Evolutionary conservation across 805 yeast genomes (phyloP).

Genomic region (Priceomyces castillae): DNA sequence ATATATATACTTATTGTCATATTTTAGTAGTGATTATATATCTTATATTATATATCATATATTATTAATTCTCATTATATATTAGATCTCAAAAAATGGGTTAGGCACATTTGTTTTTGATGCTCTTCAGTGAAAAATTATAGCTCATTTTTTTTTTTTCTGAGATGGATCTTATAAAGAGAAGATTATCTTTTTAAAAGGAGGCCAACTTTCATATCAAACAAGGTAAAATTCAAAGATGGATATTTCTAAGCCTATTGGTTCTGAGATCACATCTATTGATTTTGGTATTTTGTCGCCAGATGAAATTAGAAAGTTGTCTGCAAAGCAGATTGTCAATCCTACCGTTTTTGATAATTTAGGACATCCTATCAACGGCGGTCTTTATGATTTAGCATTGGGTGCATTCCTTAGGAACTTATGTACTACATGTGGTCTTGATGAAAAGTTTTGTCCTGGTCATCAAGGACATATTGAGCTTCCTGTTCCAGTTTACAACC

Average conservation of each 20-base stretch:
- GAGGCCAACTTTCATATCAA: neutral
- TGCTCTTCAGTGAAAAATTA: constrained; percentile 4
- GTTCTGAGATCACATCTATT: constrained; percentile 88
- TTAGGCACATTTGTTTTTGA: neutral
- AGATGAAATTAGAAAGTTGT: constrained; percentile 77
- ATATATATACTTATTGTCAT: too few relatives aligned
- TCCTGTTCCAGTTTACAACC: constrained; percentile 94
- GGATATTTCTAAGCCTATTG: constrained; percentile 97
- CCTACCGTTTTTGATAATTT: constrained; percentile 94
- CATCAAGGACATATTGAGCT: constrained; percentile 97
- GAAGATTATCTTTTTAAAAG: constrained; percentile 5
- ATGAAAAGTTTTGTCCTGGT: constrained; percentile 94
- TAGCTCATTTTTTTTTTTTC: constrained; percentile 8
- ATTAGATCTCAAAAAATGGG: constrained; percentile 6
- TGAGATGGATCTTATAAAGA: constrained; percentile 6
- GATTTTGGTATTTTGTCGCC: constrained; percentile 85
- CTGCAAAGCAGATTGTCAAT: constrained; percentile 93
- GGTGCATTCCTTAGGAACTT: constrained; percentile 90
- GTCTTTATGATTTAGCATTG: constrained; percentile 89
- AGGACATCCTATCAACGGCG: constrained; percentile 94
- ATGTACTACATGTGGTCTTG: constrained; percentile 94
- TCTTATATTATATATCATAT: neutral
- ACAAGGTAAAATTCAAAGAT: constrained; percentile 34
- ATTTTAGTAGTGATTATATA: constrained; percentile 1
- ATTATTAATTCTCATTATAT: neutral